Conservation (phyloP, 2,329 filamentous ascomycete genomes). For the Myriosclerotinia scirpicola region DNA sequence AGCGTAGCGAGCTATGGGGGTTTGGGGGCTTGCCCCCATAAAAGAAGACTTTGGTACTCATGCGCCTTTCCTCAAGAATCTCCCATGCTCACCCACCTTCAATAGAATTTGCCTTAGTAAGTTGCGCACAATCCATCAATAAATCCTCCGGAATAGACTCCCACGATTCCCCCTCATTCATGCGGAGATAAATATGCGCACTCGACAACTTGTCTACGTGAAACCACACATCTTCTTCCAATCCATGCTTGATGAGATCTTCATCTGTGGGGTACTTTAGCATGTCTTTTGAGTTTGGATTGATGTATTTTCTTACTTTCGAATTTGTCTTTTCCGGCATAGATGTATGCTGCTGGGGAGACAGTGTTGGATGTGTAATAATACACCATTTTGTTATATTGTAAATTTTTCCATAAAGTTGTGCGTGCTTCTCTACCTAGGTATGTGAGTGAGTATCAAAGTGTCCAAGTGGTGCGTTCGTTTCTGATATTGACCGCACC, state of each 20-base stretch:
- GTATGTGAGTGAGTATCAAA: neutral
- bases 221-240: constrained; percentile 98
- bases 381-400: constrained; percentile 70
- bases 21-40: too few relatives aligned
- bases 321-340: constrained; percentile 98
- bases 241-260: constrained; percentile 90
- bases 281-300: neutral
- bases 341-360: constrained; percentile 80
- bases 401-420: constrained; percentile 31
- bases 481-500: constrained; percentile 39
- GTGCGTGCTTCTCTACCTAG: neutral
- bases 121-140: constrained; percentile 85
- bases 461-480: constrained; percentile 1
- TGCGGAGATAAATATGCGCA: constrained; percentile 91
- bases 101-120: constrained; percentile 98
- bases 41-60: too few relatives aligned
- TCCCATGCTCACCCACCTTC: constrained; percentile 59
- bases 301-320: constrained; percentile 65
- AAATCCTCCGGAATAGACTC: constrained; percentile 74
- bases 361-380: constrained; percentile 91
- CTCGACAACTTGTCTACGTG: constrained; percentile 97
- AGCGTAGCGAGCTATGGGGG: too few relatives aligned
- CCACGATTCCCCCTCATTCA: constrained; percentile 78
- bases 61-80: neutral
- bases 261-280: constrained; percentile 65